phyloP scores from a whole-genome alignment of 495 filamentous ascomycete genomes.

The Staphylotrichum longicolle region DNA sequence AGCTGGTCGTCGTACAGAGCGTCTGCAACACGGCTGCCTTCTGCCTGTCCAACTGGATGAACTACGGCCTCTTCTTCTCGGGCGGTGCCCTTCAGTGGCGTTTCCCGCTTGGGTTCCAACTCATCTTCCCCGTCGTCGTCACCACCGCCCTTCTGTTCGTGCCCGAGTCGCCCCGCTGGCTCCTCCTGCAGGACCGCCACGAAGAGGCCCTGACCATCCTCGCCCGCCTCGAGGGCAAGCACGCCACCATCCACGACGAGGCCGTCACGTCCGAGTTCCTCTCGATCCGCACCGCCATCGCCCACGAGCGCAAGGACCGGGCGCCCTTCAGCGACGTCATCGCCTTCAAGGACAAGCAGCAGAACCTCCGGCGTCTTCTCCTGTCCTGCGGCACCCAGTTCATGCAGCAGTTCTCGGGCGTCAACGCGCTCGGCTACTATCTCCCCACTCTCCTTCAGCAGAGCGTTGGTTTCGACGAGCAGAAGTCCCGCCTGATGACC shows the following conservation, averaged over 20 bases:
- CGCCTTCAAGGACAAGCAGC: conserved; percentile 4
- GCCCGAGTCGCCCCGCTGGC: conserved; percentile 11
- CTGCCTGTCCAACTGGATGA: conserved; percentile 10
- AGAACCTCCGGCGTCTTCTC: conserved; percentile 8
- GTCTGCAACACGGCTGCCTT: conserved; percentile 14
- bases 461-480: conserved; percentile 11
- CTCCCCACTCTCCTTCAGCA: conserved; percentile 6
- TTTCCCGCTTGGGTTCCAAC: conserved; percentile 3
- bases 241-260: conserved; percentile 3
- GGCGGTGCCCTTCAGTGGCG: conserved; percentile 8
- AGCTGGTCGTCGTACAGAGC: conserved; percentile 4
- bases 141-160: conserved; percentile 3
- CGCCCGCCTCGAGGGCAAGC: conserved; percentile 1
- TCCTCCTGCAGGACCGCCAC: conserved; percentile 8
- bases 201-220: conserved; percentile 5
- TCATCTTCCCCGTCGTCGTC: conserved; percentile 4
- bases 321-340: background rate
- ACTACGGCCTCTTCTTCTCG: conserved; percentile 1
- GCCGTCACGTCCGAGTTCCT: conserved; percentile 8
- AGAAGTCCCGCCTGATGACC: conserved; percentile 10
- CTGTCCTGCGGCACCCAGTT: conserved; percentile 10
- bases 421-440: conserved; percentile 9
- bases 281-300: conserved; percentile 9
- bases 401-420: conserved; percentile 14
- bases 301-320: conserved; percentile 5